These are phyloP conservation scores for Phaeolepiota aurea DNA, from an alignment of 768 basidiomycete species.

Conservation along the genomic window DNA sequence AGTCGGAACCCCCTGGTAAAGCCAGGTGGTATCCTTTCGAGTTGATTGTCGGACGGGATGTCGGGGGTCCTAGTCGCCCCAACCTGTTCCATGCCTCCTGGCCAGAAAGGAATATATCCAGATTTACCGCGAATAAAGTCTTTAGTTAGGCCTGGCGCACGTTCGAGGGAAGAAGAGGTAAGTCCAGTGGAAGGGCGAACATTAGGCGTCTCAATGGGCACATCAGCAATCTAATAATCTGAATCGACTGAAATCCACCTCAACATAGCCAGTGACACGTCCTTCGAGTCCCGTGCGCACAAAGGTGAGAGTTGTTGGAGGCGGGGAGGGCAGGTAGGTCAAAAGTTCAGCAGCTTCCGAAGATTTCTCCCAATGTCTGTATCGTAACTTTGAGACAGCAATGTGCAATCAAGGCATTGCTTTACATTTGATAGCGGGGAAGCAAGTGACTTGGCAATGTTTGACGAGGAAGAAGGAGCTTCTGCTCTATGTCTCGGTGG, in stretches of 20 bases:
- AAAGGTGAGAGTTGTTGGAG: slow-evolving; percentile 68
- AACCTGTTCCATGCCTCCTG: slow-evolving; percentile 81
- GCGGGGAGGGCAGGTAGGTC: slow-evolving; percentile 56
- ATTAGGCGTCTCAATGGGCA: slow-evolving; percentile 54
- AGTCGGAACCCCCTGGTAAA: slow-evolving; percentile 74
- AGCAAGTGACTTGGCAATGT: slow-evolving; percentile 67
- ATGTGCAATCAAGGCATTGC: slow-evolving; percentile 7
- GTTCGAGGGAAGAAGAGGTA: slow-evolving; percentile 78
- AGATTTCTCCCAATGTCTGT: slow-evolving; percentile 67
- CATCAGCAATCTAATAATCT: too few relatives aligned
- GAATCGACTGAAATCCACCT: slow-evolving; percentile 54
- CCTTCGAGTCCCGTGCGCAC: slow-evolving; percentile 76
- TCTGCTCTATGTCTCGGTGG: slow-evolving; percentile 63
- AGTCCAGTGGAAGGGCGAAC: slow-evolving; percentile 56
- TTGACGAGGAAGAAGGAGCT: slow-evolving; percentile 62
- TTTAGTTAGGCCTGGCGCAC: slow-evolving; percentile 71
- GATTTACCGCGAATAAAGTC: slow-evolving; percentile 93
- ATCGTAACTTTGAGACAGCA: slow-evolving; percentile 9
- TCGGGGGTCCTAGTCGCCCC: slow-evolving; percentile 12
- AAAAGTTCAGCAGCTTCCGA: slow-evolving; percentile 58
- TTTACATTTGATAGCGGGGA: slow-evolving; percentile 78
- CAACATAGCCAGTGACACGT: slow-evolving; percentile 70
- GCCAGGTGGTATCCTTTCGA: slow-evolving; percentile 76
- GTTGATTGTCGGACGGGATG: slow-evolving; percentile 24
- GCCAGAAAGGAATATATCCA: slow-evolving; percentile 87